These are phyloP conservation scores for Ogataea trehalophila DNA, from an alignment of 805 yeast species.

Conservation along the genomic window DNA sequence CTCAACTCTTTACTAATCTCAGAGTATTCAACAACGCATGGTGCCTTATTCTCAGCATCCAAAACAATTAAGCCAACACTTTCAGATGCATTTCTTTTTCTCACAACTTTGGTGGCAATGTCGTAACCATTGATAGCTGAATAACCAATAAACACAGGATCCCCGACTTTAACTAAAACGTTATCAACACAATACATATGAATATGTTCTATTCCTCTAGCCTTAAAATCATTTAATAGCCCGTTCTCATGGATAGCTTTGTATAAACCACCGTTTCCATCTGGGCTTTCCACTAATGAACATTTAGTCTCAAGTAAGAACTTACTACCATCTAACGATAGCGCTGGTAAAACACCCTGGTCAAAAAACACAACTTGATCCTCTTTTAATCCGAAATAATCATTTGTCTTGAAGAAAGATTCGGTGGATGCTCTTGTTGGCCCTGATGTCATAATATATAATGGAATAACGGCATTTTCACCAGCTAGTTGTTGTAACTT, in stretches of 20 bases:
- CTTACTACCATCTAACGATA: slow-evolving; percentile 62
- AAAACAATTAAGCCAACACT: slow-evolving; percentile 88
- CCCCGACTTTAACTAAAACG: slow-evolving; percentile 86
- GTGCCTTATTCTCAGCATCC: slow-evolving; percentile 49
- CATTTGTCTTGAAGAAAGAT: slow-evolving; percentile 53
- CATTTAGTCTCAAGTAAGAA: slow-evolving; percentile 56
- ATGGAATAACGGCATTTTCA: slow-evolving; percentile 41
- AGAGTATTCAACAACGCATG: slow-evolving; percentile 92
- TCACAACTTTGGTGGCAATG: slow-evolving; percentile 89
- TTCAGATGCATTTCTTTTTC: slow-evolving; percentile 84
- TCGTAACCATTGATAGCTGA: slow-evolving; percentile 62
- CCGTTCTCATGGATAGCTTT: slow-evolving; percentile 67
- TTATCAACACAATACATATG: slow-evolving; percentile 98
- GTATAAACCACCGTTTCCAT: slow-evolving; percentile 97
- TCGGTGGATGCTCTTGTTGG: slow-evolving; percentile 81
- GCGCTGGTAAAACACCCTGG: slow-evolving; percentile 94
- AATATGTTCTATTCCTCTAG: slow-evolving; percentile 74
- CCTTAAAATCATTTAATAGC: slow-evolving; percentile 61
- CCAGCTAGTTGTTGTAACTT: slow-evolving; percentile 57
- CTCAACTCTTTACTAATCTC: slow-evolving; percentile 79
- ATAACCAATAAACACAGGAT: slow-evolving; percentile 85
- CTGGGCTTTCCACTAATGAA: slow-evolving; percentile 80
- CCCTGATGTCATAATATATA: slow-evolving; percentile 94
- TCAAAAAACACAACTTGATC: slow-evolving; percentile 74
- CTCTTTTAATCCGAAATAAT: slow-evolving; percentile 64